Evolutionary conservation across 257 asterid genomes (phyloP).

Genomic region (Petunia secreta): DNA sequence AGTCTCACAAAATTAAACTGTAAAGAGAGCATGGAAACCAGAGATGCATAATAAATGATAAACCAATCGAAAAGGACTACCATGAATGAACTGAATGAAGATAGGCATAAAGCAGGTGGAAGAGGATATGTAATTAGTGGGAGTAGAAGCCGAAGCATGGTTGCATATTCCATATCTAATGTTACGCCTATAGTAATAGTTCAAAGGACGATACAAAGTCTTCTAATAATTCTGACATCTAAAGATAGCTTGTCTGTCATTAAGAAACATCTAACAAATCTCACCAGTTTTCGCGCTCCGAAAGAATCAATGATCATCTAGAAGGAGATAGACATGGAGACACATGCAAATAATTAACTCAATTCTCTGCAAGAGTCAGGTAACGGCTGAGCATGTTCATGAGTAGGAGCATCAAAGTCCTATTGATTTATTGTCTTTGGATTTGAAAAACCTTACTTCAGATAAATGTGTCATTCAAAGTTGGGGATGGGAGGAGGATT

Average conservation of each 20-base stretch:
- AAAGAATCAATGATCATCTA: conserved; percentile 19
- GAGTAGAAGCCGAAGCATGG: neutral
- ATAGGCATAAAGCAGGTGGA: neutral
- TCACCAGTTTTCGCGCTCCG: neutral
- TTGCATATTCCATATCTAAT: neutral
- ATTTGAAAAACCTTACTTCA: conserved; percentile 70
- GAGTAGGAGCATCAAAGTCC: conserved; percentile 99
- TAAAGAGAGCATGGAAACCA: conserved; percentile 14
- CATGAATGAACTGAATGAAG: neutral
- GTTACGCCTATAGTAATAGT: neutral
- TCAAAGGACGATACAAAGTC: neutral
- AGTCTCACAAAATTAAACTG: neutral
- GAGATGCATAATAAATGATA: neutral
- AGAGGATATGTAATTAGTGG: neutral
- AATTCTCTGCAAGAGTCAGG: conserved; percentile 51
- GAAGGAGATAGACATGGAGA: neutral
- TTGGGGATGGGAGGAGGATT: too few relatives aligned
- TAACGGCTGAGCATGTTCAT: conserved; percentile 85
- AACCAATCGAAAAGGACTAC: neutral
- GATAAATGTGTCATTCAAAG: neutral
- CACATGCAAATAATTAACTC: conserved; percentile 33
- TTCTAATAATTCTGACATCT: neutral
- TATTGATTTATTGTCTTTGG: conserved; percentile 82
- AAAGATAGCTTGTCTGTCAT: neutral
- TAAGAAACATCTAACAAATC: neutral